Conservation (phyloP, 2,329 filamentous ascomycete species). For the Ilyonectria sp. region DNA sequence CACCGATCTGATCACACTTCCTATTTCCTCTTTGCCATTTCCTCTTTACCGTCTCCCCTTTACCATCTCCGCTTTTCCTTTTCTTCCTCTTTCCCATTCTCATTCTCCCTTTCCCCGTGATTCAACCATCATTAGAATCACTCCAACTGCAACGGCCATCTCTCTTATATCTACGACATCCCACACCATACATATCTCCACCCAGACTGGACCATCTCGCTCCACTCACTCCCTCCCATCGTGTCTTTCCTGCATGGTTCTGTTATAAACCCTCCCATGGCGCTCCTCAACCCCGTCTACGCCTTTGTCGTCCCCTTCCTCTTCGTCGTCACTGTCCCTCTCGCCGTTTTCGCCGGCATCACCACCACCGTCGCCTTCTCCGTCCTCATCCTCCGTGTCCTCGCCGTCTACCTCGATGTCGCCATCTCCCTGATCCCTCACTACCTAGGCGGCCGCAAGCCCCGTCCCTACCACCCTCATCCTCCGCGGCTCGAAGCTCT, state of each 20-base stretch:
- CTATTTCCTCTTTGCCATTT: conserved; percentile 18
- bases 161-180: conserved; percentile 18
- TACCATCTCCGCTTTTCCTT: neutral
- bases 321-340: conserved; percentile 73
- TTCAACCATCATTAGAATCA: conserved; percentile 1
- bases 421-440: conserved; percentile 70
- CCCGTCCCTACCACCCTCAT: conserved; percentile 47
- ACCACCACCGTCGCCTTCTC: conserved; percentile 75
- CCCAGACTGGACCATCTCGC: neutral
- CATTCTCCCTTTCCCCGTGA: conserved; percentile 11
- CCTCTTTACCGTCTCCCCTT: neutral
- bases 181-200: neutral
- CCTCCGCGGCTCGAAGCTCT: conserved; percentile 19
- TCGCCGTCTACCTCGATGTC: conserved; percentile 76
- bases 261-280: conserved; percentile 57
- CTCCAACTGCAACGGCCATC: conserved; percentile 20
- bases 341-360: conserved; percentile 74
- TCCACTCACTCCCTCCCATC: neutral
- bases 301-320: conserved; percentile 74
- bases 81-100: conserved; percentile 18
- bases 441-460: conserved; percentile 62
- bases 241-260: conserved; percentile 30
- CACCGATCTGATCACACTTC: conserved; percentile 10
- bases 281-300: conserved; percentile 68
- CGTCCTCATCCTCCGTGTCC: conserved; percentile 72